A percentile compares a stretch with the other conserved stretches of the same genome.
Evolutionary conservation across 148 eudicot species (phyloP).

Genomic region (Arbutus unedo): DNA sequence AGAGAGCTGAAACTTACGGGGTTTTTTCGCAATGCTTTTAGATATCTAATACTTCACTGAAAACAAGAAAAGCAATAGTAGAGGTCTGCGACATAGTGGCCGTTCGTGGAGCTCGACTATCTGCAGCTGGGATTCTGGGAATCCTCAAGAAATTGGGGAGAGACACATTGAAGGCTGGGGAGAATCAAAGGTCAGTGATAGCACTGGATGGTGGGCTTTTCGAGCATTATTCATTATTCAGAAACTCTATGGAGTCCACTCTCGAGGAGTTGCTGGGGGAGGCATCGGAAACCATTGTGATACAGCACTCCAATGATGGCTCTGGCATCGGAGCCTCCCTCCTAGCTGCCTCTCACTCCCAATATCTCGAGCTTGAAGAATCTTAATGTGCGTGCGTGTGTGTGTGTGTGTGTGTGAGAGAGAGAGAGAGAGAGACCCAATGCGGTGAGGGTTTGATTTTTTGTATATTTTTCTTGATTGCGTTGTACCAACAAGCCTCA

Average conservation of each 20-base stretch:
- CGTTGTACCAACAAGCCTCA: not conserved
- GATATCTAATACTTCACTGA: conserved; percentile 74
- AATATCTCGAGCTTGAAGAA: conserved; percentile 46
- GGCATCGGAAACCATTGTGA: conserved; percentile 44
- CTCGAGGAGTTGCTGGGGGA: conserved; percentile 74
- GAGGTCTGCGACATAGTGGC: conserved; percentile 68
- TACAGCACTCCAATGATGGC: conserved; percentile 84
- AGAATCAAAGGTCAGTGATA: conserved; percentile 60
- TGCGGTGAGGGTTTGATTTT: too few species aligned
- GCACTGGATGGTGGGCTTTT: conserved; percentile 84
- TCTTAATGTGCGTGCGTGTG: conserved; percentile 14
- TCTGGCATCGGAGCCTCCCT: conserved; percentile 96
- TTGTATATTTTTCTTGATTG: not conserved
- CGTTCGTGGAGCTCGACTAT: conserved; percentile 77
- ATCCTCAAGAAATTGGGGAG: conserved; percentile 74
- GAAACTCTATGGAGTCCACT: conserved; percentile 62
- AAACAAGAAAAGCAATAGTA: conserved; percentile 62
- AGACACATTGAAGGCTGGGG: conserved; percentile 55
- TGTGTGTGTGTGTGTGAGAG: too few species aligned
- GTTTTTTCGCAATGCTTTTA: conserved; percentile 20
- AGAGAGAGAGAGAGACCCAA: not conserved
- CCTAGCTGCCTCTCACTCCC: conserved; percentile 91
- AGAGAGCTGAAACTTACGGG: not conserved
- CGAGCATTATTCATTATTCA: conserved; percentile 79
- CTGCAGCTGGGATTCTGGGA: conserved; percentile 91